Evolutionary conservation across 2,329 filamentous ascomycete species (phyloP), one percentile per base, ranked within the genome.

Genomic region (Penicillium sp.): DNA sequence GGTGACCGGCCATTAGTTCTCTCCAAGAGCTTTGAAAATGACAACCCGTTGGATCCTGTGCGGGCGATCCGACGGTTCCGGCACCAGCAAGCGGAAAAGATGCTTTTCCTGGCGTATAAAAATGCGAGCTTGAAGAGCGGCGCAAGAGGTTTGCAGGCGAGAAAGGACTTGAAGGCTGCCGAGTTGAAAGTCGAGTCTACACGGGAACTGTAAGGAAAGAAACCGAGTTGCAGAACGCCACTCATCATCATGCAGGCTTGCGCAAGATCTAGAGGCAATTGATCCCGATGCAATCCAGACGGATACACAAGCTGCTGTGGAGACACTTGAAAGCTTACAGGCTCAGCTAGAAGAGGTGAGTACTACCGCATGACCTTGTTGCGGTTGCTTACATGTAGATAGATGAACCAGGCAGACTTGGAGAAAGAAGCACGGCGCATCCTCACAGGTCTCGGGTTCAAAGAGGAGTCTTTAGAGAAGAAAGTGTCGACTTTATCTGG

Each of bases 51-150:
- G 40, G 74, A 73, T 0, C 73, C 81, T 0, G 67, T 86, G 1
- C 70, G 69, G 11, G 77, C 79, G 0, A 67, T 84, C 23, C 74
- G 84, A 13, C 69, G 69, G 34, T 62, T 89, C 16, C 75, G 74
- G 16, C 75, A 85, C 51, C 73, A 80, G 44, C 71, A 78, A 14
- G 67, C 84, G 25, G 72, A 77, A 47, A 73, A 75, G 51, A 73
- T 77, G 5, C 67, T 88, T 2, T 85, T 84, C 39, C 73, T 80
- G 13, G 74, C 80, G 1, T 80, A 85, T 53, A 85, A 88, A 48
- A 80, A 86, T 55, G 85, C 85, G 6, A 72, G 78, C 28, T 65
- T 87, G 27, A 72, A 85, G 35, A 90, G 85, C 53, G 86, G 87
- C 22, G 76, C 84, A 1, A 69, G 86, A 28, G 87, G 87, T 0